These are phyloP conservation scores for Dryas octopetala DNA, from an alignment of 306 rosid species.

Conservation along the genomic window DNA sequence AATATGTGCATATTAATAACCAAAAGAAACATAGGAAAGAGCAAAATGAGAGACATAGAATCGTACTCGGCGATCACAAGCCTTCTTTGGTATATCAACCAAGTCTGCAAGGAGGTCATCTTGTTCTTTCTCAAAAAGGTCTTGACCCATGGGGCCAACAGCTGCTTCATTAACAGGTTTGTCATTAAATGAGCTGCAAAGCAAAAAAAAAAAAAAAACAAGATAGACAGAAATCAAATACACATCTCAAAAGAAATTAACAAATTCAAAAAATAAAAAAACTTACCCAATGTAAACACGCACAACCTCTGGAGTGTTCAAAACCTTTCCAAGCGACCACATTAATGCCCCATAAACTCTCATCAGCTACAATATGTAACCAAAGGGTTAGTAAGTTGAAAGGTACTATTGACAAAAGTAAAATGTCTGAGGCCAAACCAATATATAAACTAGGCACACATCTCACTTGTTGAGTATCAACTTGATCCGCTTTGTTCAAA, in stretches of 20 bases:
- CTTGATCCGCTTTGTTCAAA: slow-evolving; percentile 92
- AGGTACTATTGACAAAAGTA: not conserved
- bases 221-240: not conserved
- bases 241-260: not conserved
- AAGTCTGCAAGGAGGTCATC: slow-evolving; percentile 73
- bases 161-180: slow-evolving; percentile 58
- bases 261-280: not conserved
- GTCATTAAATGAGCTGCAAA: slow-evolving; percentile 74
- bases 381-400: not conserved
- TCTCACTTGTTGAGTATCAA: slow-evolving; percentile 92
- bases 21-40: not conserved
- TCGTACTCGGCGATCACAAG: slow-evolving; percentile 84
- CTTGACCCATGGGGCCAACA: slow-evolving; percentile 61
- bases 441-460: not conserved
- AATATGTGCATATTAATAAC: too few relatives aligned
- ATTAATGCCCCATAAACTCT: slow-evolving; percentile 98
- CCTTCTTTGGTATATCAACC: slow-evolving; percentile 82
- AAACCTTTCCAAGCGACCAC: slow-evolving; percentile 95
- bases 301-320: slow-evolving; percentile 83
- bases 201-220: not conserved
- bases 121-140: slow-evolving; percentile 86
- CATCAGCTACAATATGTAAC: slow-evolving; percentile 61
- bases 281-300: slow-evolving; percentile 93
- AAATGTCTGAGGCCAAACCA: not conserved
- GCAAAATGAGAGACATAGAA: not conserved